phyloP scores from a whole-genome alignment of 1,139 yeast species.

The Meyerozyma sp. region DNA sequence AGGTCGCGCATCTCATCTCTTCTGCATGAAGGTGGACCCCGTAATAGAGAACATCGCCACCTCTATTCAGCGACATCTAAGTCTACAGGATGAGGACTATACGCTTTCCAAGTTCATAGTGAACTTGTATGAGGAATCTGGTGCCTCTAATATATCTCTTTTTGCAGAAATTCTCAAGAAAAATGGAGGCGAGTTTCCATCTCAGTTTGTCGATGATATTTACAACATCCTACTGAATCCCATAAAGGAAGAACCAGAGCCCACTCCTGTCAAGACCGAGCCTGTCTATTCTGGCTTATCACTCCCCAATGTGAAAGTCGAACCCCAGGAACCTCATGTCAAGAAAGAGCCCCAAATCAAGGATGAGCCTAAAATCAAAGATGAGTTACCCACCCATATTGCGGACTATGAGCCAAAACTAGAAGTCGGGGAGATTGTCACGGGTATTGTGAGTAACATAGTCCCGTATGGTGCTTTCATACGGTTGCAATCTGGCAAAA shows the following conservation, averaged over 20 bases:
- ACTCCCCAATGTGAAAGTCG: neutral
- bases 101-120: neutral
- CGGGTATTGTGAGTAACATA: slow-evolving; percentile 56
- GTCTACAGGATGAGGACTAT: neutral
- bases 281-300: neutral
- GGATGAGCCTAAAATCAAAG: neutral
- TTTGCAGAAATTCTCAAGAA: neutral
- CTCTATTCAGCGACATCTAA: neutral
- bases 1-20: neutral
- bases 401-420: slow-evolving; percentile 8
- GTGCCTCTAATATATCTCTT: neutral
- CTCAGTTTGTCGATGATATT: neutral
- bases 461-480: slow-evolving; percentile 80
- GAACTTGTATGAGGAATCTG: neutral
- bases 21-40: neutral
- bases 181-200: neutral
- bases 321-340: too few species aligned
- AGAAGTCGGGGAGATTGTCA: slow-evolving; percentile 41
- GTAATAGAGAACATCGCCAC: neutral
- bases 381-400: neutral
- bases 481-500: slow-evolving; percentile 21
- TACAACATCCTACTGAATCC: neutral
- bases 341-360: too few species aligned
- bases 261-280: neutral
- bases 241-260: neutral